Evolutionary conservation across 805 yeast species (phyloP).

Genomic region (Brettanomyces sp.): DNA sequence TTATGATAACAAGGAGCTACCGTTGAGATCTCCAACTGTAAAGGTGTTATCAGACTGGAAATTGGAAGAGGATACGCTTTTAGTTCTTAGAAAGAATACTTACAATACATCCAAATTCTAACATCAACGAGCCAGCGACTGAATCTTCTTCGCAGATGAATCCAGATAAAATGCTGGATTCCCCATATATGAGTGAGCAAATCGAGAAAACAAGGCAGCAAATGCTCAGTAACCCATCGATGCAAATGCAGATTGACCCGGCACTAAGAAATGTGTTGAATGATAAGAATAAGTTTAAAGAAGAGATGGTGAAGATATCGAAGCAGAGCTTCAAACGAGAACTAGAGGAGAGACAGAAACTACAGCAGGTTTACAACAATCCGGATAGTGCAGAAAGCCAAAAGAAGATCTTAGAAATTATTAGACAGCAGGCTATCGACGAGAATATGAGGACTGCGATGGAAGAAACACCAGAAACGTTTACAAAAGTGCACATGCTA

Average conservation of each 20-base stretch:
- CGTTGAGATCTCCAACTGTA: slow-evolving; percentile 9
- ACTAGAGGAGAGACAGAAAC: slow-evolving; percentile 8
- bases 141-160: slow-evolving; percentile 4
- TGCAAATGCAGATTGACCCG: slow-evolving; percentile 19
- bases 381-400: slow-evolving; percentile 69
- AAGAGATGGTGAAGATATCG: slow-evolving; percentile 25
- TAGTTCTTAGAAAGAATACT: slow-evolving; percentile 29
- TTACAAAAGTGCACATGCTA: slow-evolving; percentile 76
- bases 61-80: slow-evolving; percentile 48
- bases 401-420: slow-evolving; percentile 53
- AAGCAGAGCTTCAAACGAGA: slow-evolving; percentile 11
- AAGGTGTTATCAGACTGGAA: slow-evolving; percentile 38
- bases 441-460: slow-evolving; percentile 73
- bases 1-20: slow-evolving; percentile 35
- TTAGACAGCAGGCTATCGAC: slow-evolving; percentile 63
- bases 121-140: not conserved
- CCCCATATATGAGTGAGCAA: slow-evolving; percentile 20
- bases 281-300: slow-evolving; percentile 20
- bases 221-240: slow-evolving; percentile 31
- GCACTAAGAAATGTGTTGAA: slow-evolving; percentile 9
- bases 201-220: slow-evolving; percentile 44
- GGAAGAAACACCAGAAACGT: slow-evolving; percentile 86
- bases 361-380: slow-evolving; percentile 43
- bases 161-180: not conserved
- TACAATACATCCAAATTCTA: slow-evolving; percentile 24